These are phyloP conservation scores for Bretziella fagacearum DNA, from an alignment of 2,329 filamentous ascomycete species.

Conservation along the genomic window DNA sequence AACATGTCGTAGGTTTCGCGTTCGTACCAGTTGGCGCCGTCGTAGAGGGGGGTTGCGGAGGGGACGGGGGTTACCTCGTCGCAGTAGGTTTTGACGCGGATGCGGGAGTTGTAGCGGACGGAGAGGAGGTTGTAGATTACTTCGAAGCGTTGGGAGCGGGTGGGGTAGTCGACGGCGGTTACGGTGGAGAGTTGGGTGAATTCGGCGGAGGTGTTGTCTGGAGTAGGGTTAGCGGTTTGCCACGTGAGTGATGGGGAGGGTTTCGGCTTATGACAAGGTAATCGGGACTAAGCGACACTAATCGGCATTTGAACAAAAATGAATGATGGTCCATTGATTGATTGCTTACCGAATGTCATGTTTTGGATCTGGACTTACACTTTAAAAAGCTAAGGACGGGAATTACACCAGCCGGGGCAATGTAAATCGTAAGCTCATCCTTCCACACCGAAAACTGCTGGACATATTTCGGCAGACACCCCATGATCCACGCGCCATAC, in stretches of 20 bases:
- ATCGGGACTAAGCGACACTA: background rate
- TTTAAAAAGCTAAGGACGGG: slow-evolving; percentile 92
- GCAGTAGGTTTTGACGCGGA: slow-evolving; percentile 96
- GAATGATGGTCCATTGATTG: too few species aligned
- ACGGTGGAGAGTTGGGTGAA: slow-evolving; percentile 88
- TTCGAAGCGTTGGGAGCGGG: slow-evolving; percentile 89
- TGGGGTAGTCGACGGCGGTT: slow-evolving; percentile 90
- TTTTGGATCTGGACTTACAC: slow-evolving; percentile 34
- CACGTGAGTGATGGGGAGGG: background rate
- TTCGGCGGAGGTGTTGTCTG: slow-evolving; percentile 89
- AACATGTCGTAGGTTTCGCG: slow-evolving; percentile 95
- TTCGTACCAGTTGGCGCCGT: slow-evolving; percentile 98
- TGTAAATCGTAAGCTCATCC: slow-evolving; percentile 91
- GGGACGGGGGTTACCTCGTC: slow-evolving; percentile 91
- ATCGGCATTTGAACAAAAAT: too few species aligned
- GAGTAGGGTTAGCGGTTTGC: slow-evolving; percentile 8
- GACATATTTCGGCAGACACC: slow-evolving; percentile 90
- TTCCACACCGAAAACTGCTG: slow-evolving; percentile 99
- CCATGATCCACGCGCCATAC: slow-evolving; percentile 94
- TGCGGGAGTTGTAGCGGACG: slow-evolving; percentile 88
- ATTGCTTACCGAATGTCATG: background rate
- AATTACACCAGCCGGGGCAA: slow-evolving; percentile 71
- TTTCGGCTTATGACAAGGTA: background rate
- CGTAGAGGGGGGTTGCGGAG: slow-evolving; percentile 69
- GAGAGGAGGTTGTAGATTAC: slow-evolving; percentile 95